Evolutionary conservation across 1,284 basidiomycete species (phyloP).

Genomic region (Ustilago xerochloae): DNA sequence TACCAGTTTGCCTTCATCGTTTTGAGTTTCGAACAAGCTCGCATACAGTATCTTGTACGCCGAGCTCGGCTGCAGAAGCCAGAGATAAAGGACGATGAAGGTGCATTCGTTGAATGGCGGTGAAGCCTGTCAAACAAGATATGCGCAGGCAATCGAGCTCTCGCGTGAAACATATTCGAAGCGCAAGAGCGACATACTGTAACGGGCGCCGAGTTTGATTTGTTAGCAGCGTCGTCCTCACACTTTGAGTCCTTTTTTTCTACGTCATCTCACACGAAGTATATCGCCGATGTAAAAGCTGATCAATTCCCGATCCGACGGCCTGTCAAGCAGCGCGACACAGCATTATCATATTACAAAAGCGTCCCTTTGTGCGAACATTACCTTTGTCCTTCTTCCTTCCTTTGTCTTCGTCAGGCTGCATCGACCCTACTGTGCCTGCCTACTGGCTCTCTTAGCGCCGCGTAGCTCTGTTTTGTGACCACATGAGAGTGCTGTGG

Average conservation of each 20-base stretch:
- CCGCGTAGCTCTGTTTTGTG: not conserved
- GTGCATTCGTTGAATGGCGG: no score
- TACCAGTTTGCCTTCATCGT: no score
- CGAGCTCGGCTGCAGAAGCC: no score
- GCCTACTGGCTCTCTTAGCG: not conserved
- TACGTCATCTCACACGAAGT: no score
- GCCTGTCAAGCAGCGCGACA: conserved; percentile 10
- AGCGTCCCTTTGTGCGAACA: not conserved
- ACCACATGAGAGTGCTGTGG: not conserved
- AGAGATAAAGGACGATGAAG: no score
- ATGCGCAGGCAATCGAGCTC: not conserved
- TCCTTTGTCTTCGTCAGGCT: not conserved
- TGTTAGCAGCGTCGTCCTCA: not conserved
- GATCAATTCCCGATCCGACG: no score
- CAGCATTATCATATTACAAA: not conserved
- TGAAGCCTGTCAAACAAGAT: no score
- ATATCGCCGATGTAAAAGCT: no score
- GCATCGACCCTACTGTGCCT: not conserved
- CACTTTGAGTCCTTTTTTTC: not conserved
- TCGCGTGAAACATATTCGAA: not conserved
- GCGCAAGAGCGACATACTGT: not conserved
- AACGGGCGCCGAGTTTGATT: no score
- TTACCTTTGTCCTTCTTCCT: not conserved
- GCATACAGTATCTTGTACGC: no score
- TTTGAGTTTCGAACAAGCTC: no score